phyloP scores from a whole-genome alignment of 768 basidiomycete species.

The Cubamyces sp. region DNA sequence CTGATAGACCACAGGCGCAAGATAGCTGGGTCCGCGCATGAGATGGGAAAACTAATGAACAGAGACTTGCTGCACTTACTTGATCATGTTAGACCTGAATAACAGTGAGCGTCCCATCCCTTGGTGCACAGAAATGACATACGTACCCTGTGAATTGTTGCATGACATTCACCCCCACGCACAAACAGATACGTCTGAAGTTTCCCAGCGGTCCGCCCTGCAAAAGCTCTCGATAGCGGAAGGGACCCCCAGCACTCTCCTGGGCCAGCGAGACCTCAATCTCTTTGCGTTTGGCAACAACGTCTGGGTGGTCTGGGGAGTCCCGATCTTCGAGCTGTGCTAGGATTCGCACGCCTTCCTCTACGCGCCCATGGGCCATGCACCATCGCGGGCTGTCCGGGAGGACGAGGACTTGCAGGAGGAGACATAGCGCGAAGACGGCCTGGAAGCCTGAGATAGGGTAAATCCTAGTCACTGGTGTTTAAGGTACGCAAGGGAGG shows the following conservation, averaged over 20 bases:
- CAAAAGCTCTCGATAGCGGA: conserved; percentile 40
- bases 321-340: conserved; percentile 39
- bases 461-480: too few relatives aligned
- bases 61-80: conserved; percentile 27
- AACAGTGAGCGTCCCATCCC: background rate
- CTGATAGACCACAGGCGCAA: conserved; percentile 46
- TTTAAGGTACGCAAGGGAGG: background rate
- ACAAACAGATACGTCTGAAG: conserved; percentile 43
- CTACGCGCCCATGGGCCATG: conserved; percentile 41
- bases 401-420: conserved; percentile 41
- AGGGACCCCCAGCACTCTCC: conserved; percentile 44
- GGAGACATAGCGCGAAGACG: conserved; percentile 41
- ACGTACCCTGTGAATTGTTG: conserved; percentile 48
- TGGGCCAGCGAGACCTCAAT: conserved; percentile 42
- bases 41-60: background rate
- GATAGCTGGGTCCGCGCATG: conserved; percentile 33
- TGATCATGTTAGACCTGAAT: conserved; percentile 44
- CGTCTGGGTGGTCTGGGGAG: conserved; percentile 40
- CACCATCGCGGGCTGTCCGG: conserved; percentile 47
- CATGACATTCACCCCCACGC: conserved; percentile 45
- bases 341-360: conserved; percentile 41
- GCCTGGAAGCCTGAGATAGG: conserved; percentile 42
- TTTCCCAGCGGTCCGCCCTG: conserved; percentile 44
- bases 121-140: background rate
- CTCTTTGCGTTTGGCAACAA: conserved; percentile 39